Conservation (phyloP, 192 early-diverging fungal species). For the Backusella tarrabulga region DNA sequence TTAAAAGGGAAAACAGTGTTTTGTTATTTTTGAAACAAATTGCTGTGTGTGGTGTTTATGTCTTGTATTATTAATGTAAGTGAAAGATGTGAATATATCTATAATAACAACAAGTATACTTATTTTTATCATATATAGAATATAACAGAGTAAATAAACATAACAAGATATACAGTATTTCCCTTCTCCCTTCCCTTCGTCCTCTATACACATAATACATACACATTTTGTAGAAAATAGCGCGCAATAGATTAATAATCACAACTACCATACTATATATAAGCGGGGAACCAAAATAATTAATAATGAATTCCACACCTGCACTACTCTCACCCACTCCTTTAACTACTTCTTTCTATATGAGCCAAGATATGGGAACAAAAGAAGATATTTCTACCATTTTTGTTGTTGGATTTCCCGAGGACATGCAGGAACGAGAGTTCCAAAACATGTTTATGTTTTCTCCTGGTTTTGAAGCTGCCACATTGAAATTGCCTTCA, state of each 20-base stretch:
- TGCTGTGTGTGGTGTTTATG: not conserved
- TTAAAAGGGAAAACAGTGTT: not conserved
- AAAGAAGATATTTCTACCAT: conserved; percentile 97
- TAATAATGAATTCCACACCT: conserved; percentile 5
- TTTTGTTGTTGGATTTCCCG: conserved; percentile 99
- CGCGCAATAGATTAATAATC: conserved; percentile 7
- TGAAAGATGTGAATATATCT: not conserved
- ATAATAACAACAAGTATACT: not conserved
- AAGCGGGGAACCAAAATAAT: conserved; percentile 3
- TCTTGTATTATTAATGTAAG: not conserved
- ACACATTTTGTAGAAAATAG: conserved; percentile 1
- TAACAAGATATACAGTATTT: not conserved
- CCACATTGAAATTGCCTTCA: conserved; percentile 88
- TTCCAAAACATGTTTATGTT: conserved; percentile 99
- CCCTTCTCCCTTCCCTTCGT: not conserved
- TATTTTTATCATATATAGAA: not conserved
- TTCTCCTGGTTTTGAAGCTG: conserved; percentile 95
- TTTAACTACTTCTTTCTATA: not conserved
- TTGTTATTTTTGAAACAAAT: not conserved
- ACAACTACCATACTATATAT: not conserved
- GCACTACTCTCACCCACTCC: conserved; percentile 4
- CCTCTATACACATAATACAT: not conserved
- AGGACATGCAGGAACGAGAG: conserved; percentile 98
- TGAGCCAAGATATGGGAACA: not conserved
- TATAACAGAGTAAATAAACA: not conserved